Evolutionary conservation across 169 alveolate species (phyloP), one percentile per base, ranked within the genome.

Genomic region (Besnoitia besnoiti): DNA sequence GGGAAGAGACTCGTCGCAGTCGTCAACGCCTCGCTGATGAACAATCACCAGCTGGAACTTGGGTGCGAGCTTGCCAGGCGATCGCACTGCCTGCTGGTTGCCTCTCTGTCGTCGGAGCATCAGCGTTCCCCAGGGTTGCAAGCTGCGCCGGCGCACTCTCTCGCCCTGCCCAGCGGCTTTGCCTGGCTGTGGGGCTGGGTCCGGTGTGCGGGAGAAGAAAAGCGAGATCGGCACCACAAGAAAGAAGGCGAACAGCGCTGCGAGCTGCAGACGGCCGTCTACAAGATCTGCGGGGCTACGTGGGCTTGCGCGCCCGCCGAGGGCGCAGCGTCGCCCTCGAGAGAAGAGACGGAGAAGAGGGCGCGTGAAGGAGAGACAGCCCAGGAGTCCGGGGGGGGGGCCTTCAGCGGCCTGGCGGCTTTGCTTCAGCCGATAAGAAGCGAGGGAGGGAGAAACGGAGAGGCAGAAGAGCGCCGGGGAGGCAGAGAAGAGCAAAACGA

Each of bases 21-120:
- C 2, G 85, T 79, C 16, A 90, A 90, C 42, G 30, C 67, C 27
- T 0, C 39, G 14, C 93, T 90, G 37, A 46, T n/a, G 35, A 8
- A 42, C 40, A 79, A 90, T 75, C 93, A 90, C 82, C 93, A 90
- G 37, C 85, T 10, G 30, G 76, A 90, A 85, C 90, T 90, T 21
- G 93, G 89, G 27, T 30, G 61, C 27, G 84, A 51, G 90, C 93
- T 90, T 33, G 79, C 67, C 27, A 16, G 40, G 47, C n/a, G 33
- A 5, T 35, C 40, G 39, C 90, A 80, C 85, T 90, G 93, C 33
- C 85, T 80, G 2, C 21, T 76, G 27, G 84, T 90, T 35, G 24
- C 47, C 44, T 24, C 19, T 42, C 90, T 79, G 33, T 0, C 55
- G 24, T 14, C n/a, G n/a, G n/a, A n/a, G n/a, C n/a, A n/a, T n/a